phyloP scores from a whole-genome alignment of 768 basidiomycete species.

The Phylloporus rhodoxanthus region DNA sequence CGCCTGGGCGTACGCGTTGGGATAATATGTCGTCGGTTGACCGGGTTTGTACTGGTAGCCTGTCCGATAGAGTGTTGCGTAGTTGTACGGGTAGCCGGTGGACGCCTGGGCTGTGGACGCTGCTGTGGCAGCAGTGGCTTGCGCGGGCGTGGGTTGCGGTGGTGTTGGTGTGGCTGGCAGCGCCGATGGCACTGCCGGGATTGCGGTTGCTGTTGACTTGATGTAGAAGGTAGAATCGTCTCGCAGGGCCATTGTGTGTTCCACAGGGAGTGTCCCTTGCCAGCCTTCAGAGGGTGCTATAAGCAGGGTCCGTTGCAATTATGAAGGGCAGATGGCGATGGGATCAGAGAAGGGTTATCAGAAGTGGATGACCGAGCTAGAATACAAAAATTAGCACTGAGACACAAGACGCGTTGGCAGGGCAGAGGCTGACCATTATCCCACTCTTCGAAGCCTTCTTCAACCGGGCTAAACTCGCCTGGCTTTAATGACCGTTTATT shows the following conservation, averaged over 20 bases:
- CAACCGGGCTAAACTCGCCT: constrained; percentile 42
- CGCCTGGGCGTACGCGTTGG: constrained; percentile 24
- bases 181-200: constrained; percentile 30
- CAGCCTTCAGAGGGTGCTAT: constrained; percentile 56
- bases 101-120: constrained; percentile 25
- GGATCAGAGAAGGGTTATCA: constrained; percentile 45
- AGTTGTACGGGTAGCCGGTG: constrained; percentile 32
- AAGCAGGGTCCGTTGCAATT: constrained; percentile 66
- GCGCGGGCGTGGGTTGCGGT: constrained; percentile 18
- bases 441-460: constrained; percentile 77
- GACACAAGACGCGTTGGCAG: background rate
- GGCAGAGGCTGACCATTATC: constrained; percentile 55
- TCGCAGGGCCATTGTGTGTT: constrained; percentile 55
- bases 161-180: constrained; percentile 34
- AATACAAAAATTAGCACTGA: constrained; percentile 10
- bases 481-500: constrained; percentile 45
- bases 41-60: constrained; percentile 36
- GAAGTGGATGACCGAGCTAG: constrained; percentile 54
- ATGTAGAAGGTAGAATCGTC: constrained; percentile 74
- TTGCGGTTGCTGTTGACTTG: constrained; percentile 37
- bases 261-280: constrained; percentile 65
- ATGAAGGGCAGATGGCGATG: constrained; percentile 57
- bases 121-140: constrained; percentile 21
- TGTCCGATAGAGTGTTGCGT: constrained; percentile 30
- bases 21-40: constrained; percentile 30